Evolutionary conservation across 2,329 filamentous ascomycete genomes (phyloP).

Genomic region (Cryoendolithus antarcticus): DNA sequence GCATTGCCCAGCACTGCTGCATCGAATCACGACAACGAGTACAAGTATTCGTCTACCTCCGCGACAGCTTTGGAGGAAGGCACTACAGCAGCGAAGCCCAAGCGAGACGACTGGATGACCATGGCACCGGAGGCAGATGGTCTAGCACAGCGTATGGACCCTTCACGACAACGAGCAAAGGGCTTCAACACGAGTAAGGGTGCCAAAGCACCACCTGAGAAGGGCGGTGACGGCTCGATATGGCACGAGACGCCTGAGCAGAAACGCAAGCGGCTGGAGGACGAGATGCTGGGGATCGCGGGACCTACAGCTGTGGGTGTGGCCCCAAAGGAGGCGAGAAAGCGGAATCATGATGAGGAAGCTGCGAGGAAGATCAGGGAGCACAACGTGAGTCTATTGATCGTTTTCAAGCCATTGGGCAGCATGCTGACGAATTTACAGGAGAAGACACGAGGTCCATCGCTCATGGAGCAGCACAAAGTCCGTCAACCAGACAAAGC

Average conservation of each 20-base stretch:
- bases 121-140: constrained; percentile 38
- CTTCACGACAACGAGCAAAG: constrained; percentile 68
- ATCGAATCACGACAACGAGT: background rate
- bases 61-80: background rate
- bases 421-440: constrained; percentile 12
- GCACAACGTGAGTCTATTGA: constrained; percentile 40
- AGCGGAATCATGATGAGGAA: constrained; percentile 4
- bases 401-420: no score
- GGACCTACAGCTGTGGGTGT: constrained; percentile 22
- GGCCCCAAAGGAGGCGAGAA: constrained; percentile 4
- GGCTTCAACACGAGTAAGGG: constrained; percentile 67
- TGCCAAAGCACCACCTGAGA: constrained; percentile 32
- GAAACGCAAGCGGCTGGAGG: constrained; percentile 66
- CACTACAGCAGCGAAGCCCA: constrained; percentile 25
- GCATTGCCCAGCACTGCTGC: constrained; percentile 24
- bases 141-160: constrained; percentile 54
- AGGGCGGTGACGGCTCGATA: constrained; percentile 40
- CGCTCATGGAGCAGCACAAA: constrained; percentile 35
- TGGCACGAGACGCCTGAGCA: constrained; percentile 91
- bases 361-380: constrained; percentile 39
- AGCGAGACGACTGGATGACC: constrained; percentile 60
- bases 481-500: constrained; percentile 50
- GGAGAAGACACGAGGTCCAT: constrained; percentile 30
- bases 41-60: background rate
- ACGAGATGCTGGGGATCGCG: constrained; percentile 67